phyloP scores from a whole-genome alignment of 345 rosid species.

The Rubroshorea leprosula region DNA sequence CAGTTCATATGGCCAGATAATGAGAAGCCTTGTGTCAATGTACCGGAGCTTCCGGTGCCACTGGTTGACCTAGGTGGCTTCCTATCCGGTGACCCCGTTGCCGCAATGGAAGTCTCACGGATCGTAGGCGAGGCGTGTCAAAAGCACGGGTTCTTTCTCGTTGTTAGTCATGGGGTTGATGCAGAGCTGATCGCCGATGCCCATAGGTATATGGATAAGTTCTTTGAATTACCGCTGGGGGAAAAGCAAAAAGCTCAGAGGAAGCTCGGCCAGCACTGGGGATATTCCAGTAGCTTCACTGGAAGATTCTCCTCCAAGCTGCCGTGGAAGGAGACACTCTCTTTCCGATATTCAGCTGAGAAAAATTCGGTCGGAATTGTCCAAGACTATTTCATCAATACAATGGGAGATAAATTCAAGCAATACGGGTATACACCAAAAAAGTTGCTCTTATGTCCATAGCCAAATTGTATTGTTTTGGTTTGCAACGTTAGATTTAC shows the following conservation, averaged over 20 bases:
- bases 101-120: constrained; percentile 27
- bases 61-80: constrained; percentile 42
- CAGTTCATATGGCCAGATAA: constrained; percentile 48
- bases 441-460: not conserved
- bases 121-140: constrained; percentile 40
- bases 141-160: constrained; percentile 59
- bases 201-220: constrained; percentile 23
- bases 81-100: constrained; percentile 31
- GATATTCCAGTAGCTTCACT: constrained; percentile 53
- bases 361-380: constrained; percentile 16
- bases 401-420: constrained; percentile 42
- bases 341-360: constrained; percentile 30
- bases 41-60: constrained; percentile 37
- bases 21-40: constrained; percentile 16
- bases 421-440: constrained; percentile 41
- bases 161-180: constrained; percentile 50
- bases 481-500: no score
- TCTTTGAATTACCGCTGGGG: constrained; percentile 37
- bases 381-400: constrained; percentile 33
- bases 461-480: no score
- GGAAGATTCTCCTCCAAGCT: constrained; percentile 44
- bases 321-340: constrained; percentile 67
- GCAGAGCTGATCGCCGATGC: constrained; percentile 31
- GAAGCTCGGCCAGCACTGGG: constrained; percentile 30
- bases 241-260: constrained; percentile 32